Evolutionary conservation across 306 rosid genomes (phyloP), one percentile per base, ranked within the genome.

Genomic region (Acacia confusa): DNA sequence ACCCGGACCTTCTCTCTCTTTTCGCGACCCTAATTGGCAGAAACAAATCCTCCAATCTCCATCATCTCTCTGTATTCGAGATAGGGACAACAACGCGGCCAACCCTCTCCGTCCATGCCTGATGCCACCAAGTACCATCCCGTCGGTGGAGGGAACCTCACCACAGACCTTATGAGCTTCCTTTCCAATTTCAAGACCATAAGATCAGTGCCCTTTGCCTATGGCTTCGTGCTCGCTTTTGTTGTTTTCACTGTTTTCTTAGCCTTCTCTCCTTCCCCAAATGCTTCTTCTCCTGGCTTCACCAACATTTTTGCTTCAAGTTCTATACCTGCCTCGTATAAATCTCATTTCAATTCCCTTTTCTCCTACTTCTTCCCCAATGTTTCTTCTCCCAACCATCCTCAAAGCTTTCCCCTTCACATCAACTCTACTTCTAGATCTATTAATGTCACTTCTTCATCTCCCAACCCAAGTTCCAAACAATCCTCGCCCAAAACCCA

Each of bases 171-270:
- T 24, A 89, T 70, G 66, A 85, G 73, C 68, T 89, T 92, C 83
- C 84, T 92, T 85, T 47, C 93, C 70, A 8, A 89, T 77, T 55
- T 92, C 84, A 93, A 85, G 85, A 73, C 96, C 38, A 88, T 89
- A 87, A 87, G 86, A 77, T 89, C 97, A 0, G 61, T 83, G 0
- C 86, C 93, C 72, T 88, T 93, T 74, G 91, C 85, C 0, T 95
- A 91, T 79, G 94, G 91, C 70, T 89, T 88, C 41, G 83, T 85
- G 82, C 79, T 95, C 10, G 86, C 89, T 22, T 93, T 94, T 75
- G 85, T 95, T 48, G 83, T 79, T 79, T 82, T 92, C 87, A 95
- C 99, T 12, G 80, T 86, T 32, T 92, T 95, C 88, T 43, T 95
- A 63, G 93, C 92, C 44, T 90, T 91, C 57, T 87, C 82, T 15